Evolutionary conservation across 164 flowering plant genomes (phyloP), one percentile per base, ranked within the genome.

Genomic region (Umbilicus rupestris): DNA sequence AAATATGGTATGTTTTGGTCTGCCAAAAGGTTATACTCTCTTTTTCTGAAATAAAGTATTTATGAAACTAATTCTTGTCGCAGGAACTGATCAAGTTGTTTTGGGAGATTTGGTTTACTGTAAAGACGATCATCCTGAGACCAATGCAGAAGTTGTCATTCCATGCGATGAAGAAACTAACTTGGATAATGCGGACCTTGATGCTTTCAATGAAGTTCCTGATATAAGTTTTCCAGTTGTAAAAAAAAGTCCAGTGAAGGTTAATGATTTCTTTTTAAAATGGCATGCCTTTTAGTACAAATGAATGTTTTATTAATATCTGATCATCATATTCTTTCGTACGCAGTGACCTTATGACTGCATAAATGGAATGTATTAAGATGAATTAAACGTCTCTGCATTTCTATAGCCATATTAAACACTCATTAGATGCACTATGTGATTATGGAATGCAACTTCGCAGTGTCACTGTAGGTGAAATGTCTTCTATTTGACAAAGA

Each of bases 101-200:
- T 47, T 82, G 64, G 98, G 98, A 67, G 98, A 93, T 77, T 70
- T 90, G 79, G 97, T 93, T 35, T 79, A 76, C 71, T 76, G 78
- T 73, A 87, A 89, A 78, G 84, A 70, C 71, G 72, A 67, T 71
- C 46, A 64, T 62, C 39, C 73, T 46, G 82, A 75, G 52, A 79
- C 57, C 33, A 68, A 15, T 42, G 59, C 64, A n/a, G 81, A 58
- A 50, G 66, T 28, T 58, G 39, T 64, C 59, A 31, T 68, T 33
- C 45, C 72, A 63, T 88, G 81, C 72, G 66, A 64, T 67, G 86
- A 83, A 69, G 85, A 83, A 68, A 79, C 71, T 19, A 62, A 44
- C 66, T 9, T 31, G 62, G 45, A 70, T 62, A 85, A 82, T 69
- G 29, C 72, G 57, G 17, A 35, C 63, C 82, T 79, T 69, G 65